phyloP scores from a whole-genome alignment of 768 basidiomycete genomes.

The Phylloporus sp. region DNA sequence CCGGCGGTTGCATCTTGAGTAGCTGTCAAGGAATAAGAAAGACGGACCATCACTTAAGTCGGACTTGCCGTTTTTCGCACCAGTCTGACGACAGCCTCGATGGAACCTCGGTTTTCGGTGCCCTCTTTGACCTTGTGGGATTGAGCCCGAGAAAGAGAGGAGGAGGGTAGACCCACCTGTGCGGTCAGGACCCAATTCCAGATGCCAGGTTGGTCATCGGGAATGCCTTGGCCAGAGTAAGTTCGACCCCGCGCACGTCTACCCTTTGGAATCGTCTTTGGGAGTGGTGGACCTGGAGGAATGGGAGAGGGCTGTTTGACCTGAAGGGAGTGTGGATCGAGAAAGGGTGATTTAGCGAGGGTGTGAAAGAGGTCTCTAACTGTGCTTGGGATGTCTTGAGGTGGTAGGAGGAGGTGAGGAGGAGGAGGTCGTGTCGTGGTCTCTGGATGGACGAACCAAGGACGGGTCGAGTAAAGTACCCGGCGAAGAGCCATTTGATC shows the following conservation, averaged over 20 bases:
- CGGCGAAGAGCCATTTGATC: too few relatives aligned
- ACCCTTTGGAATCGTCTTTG: conserved; percentile 53
- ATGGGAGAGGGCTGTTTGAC: conserved; percentile 49
- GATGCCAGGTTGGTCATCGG: conserved; percentile 49
- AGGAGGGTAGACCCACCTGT: conserved; percentile 43
- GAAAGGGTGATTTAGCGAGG: conserved; percentile 58
- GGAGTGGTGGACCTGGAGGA: conserved; percentile 56
- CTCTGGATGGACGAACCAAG: conserved; percentile 81
- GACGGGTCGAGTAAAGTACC: conserved; percentile 23
- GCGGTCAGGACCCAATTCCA: conserved; percentile 77
- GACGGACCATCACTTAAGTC: neutral
- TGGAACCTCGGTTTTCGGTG: conserved; percentile 71
- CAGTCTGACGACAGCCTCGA: conserved; percentile 67
- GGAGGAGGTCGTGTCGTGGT: conserved; percentile 34
- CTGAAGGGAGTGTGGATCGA: conserved; percentile 55
- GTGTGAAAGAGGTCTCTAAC: conserved; percentile 53
- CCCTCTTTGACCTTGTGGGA: conserved; percentile 70
- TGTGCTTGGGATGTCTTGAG: conserved; percentile 47
- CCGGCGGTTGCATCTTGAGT: conserved; percentile 49
- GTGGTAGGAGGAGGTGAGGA: conserved; percentile 31
- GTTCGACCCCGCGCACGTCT: conserved; percentile 61
- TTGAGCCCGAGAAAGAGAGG: neutral
- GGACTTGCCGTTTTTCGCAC: conserved; percentile 64
- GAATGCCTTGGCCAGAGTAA: conserved; percentile 56
- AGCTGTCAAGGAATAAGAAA: conserved; percentile 39